Evolutionary conservation across 495 filamentous ascomycete species (phyloP), one percentile per base, ranked within the genome.

Genomic region (Talaromyces ruber): DNA sequence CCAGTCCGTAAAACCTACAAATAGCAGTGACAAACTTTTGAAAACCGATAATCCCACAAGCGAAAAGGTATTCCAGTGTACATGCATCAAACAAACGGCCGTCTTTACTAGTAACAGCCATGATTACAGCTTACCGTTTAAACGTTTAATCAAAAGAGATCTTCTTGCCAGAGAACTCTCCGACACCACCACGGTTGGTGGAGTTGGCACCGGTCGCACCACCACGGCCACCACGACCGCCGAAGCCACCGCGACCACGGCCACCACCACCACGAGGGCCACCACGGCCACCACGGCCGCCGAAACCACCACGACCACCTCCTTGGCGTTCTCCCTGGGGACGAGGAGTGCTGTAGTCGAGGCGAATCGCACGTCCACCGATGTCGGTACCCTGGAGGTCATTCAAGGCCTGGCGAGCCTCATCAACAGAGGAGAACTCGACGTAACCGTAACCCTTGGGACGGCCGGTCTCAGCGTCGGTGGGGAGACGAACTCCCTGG

Each of bases 371-470:
- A 64, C 94, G 92, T 56, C 90, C 92, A 66, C 82, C 85, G 64
- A 98, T 80, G 50, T 89, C 83, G 62, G 81, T 77, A 63, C 94
- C 94, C 58, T 87, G 85, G 73, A 91, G 86, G n/a, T 77, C 77
- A 66, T 87, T 83, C 63, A 89, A 86, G 28, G 88, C 94, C 60
- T 75, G 74, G 76, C 87, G 88, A 59, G 94, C 91, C 69, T 97
- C 93, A 11, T 97, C 94, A 58, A 96, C 76, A 12, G 87, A 90
- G 45, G 76, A 74, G 80, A 90, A 96, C 67, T 88, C 86, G 57
- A 98, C 88, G 73, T 98, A 98, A 54, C 90, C 95, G 72, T 95
- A 98, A 59, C 94, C 94, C 85, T 98, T 97, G 71, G 84, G 88
- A 60, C 86, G 85, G 54, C 93, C 94, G 63, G 86, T 84, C 30